Evolutionary conservation across 345 rosid genomes (phyloP).

Genomic region (Garcia nutans): DNA sequence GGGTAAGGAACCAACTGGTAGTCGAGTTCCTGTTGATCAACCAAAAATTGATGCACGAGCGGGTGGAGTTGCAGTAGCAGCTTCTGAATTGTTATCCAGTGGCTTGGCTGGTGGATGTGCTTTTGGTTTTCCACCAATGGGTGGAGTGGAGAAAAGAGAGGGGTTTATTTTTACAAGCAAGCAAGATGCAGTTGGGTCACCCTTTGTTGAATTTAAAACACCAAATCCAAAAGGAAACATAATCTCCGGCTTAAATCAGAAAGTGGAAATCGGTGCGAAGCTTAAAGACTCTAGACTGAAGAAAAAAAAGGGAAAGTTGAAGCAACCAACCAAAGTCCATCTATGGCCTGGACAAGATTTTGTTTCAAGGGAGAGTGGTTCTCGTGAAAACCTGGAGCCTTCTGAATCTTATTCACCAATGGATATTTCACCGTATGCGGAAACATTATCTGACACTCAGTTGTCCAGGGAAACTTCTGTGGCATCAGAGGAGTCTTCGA

Average conservation of each 20-base stretch:
- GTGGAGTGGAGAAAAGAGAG: slow-evolving; percentile 28
- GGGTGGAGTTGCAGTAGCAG: slow-evolving; percentile 18
- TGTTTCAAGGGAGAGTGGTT: slow-evolving; percentile 40
- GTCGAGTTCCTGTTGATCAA: slow-evolving; percentile 33
- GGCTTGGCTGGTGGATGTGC: slow-evolving; percentile 20
- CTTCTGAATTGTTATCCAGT: slow-evolving; percentile 30
- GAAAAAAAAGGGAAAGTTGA: slow-evolving; percentile 63
- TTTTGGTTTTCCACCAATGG: slow-evolving; percentile 25
- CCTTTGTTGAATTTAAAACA: slow-evolving; percentile 54
- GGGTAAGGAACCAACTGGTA: slow-evolving; percentile 23
- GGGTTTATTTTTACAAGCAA: slow-evolving; percentile 40
- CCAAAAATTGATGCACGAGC: slow-evolving; percentile 15
- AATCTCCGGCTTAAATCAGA: slow-evolving; percentile 46
- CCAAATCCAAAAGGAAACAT: slow-evolving; percentile 43
- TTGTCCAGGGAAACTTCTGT: slow-evolving; percentile 53
- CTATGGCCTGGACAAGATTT: slow-evolving; percentile 50
- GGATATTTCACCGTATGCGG: slow-evolving; percentile 81
- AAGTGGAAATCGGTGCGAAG: slow-evolving; percentile 60
- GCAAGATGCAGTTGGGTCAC: slow-evolving; percentile 28
- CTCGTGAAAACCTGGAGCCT: slow-evolving; percentile 50
- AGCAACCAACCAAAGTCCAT: slow-evolving; percentile 55
- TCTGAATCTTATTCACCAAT: slow-evolving; percentile 71
- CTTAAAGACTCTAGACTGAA: slow-evolving; percentile 40
- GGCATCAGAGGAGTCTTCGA: slow-evolving; percentile 55
- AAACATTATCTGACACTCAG: slow-evolving; percentile 37